Evolutionary conservation across 495 filamentous ascomycete genomes (phyloP).

Genomic region (Aspergillus ostianus): DNA sequence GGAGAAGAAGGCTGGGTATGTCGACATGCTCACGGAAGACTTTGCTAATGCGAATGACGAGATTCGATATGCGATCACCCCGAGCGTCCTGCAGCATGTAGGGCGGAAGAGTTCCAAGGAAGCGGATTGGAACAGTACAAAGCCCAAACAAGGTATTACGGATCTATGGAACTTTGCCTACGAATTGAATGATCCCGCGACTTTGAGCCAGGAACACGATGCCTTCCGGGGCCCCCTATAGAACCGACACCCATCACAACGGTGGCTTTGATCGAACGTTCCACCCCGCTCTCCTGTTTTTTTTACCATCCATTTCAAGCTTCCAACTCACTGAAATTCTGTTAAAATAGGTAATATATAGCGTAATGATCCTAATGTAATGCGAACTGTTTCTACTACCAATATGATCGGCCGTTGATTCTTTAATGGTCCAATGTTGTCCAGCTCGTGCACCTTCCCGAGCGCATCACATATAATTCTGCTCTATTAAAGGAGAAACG

Average conservation of each 20-base stretch:
- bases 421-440: too few relatives aligned
- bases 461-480: too few relatives aligned
- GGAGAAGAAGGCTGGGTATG: slow-evolving; percentile 20
- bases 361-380: too few relatives aligned
- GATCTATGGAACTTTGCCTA: slow-evolving; percentile 45
- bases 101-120: slow-evolving; percentile 37
- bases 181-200: slow-evolving; percentile 25
- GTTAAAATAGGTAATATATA: too few relatives aligned
- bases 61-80: slow-evolving; percentile 50
- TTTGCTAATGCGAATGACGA: slow-evolving; percentile 36
- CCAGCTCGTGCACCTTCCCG: too few relatives aligned
- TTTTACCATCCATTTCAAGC: too few relatives aligned
- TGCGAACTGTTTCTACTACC: too few relatives aligned
- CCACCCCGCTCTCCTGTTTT: too few relatives aligned
- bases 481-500: too few relatives aligned
- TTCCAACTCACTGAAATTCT: too few relatives aligned
- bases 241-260: background rate
- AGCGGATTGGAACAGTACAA: slow-evolving; percentile 15
- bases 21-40: slow-evolving; percentile 47
- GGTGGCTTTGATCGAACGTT: too few relatives aligned
- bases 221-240: background rate
- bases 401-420: too few relatives aligned
- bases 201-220: background rate
- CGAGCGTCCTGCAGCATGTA: slow-evolving; percentile 52
- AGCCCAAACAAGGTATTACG: slow-evolving; percentile 17